Conservation (phyloP, 176 grass and related monocot genomes). For the Oryza brachyantha region DNA sequence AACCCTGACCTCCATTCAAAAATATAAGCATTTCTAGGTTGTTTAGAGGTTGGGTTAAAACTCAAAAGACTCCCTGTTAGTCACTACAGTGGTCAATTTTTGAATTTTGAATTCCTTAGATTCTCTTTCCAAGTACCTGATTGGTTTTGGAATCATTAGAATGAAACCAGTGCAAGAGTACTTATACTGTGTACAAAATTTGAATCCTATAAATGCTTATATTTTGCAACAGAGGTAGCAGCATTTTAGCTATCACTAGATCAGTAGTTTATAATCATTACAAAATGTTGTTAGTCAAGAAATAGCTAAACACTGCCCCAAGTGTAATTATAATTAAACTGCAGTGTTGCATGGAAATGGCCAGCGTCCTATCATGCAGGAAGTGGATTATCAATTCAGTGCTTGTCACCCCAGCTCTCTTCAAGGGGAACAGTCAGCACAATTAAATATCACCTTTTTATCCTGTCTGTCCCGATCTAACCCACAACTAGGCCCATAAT, state of each 20-base stretch:
- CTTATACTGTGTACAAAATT: no score
- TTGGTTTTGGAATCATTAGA: no score
- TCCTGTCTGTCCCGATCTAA: not conserved
- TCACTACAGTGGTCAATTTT: no score
- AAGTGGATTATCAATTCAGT: not conserved
- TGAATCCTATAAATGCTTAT: no score
- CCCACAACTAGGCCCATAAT: not conserved
- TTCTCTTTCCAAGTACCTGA: no score
- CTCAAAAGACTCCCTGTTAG: no score
- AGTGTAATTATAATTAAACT: not conserved
- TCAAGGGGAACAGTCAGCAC: no score
- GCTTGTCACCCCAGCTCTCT: not conserved
- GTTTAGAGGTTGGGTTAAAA: no score
- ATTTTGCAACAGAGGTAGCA: not conserved
- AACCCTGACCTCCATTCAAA: no score
- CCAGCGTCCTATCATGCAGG: not conserved
- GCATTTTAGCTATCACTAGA: not conserved
- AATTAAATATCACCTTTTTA: not conserved
- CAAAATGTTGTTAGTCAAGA: not conserved
- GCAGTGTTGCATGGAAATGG: not conserved
- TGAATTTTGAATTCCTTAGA: no score
- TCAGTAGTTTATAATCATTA: not conserved
- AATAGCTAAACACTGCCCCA: not conserved
- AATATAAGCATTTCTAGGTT: no score
- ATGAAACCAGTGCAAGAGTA: no score